phyloP scores from a whole-genome alignment of 768 basidiomycete species.

The Galerina marginata region DNA sequence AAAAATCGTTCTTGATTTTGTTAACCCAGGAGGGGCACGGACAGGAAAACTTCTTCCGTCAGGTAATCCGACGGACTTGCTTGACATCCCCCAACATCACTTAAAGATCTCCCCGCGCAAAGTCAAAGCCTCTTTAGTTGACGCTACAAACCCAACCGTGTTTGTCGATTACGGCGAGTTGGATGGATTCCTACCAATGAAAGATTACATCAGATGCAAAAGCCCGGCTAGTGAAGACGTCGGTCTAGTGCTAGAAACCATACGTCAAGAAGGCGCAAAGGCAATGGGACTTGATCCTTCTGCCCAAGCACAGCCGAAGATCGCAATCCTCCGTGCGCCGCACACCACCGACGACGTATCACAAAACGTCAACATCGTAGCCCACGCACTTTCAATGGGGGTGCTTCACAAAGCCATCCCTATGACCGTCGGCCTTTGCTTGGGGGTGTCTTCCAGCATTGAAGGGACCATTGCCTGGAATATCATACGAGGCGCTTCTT shows the following conservation, averaged over 20 bases:
- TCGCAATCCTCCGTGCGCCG: slow-evolving; percentile 57
- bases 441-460: slow-evolving; percentile 66
- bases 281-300: slow-evolving; percentile 69
- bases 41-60: slow-evolving; percentile 77
- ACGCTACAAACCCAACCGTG: slow-evolving; percentile 79
- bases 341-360: slow-evolving; percentile 24
- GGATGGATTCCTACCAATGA: slow-evolving; percentile 40
- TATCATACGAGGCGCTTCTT: slow-evolving; percentile 31
- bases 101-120: slow-evolving; percentile 11
- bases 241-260: slow-evolving; percentile 48
- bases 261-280: slow-evolving; percentile 60
- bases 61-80: slow-evolving; percentile 49
- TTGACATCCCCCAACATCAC: slow-evolving; percentile 37
- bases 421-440: slow-evolving; percentile 74
- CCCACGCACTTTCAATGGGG: slow-evolving; percentile 74
- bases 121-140: slow-evolving; percentile 60
- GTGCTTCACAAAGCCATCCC: slow-evolving; percentile 73
- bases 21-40: slow-evolving; percentile 68
- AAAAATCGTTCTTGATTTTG: slow-evolving; percentile 67
- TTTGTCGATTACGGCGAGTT: slow-evolving; percentile 59
- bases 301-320: slow-evolving; percentile 73
- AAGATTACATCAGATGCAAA: slow-evolving; percentile 40
- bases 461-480: slow-evolving; percentile 60
- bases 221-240: slow-evolving; percentile 28
- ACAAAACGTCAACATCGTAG: slow-evolving; percentile 50